Evolutionary conservation across 352 stramenopile genomes (phyloP).

Genomic region (Elongisporangium undulatum): DNA sequence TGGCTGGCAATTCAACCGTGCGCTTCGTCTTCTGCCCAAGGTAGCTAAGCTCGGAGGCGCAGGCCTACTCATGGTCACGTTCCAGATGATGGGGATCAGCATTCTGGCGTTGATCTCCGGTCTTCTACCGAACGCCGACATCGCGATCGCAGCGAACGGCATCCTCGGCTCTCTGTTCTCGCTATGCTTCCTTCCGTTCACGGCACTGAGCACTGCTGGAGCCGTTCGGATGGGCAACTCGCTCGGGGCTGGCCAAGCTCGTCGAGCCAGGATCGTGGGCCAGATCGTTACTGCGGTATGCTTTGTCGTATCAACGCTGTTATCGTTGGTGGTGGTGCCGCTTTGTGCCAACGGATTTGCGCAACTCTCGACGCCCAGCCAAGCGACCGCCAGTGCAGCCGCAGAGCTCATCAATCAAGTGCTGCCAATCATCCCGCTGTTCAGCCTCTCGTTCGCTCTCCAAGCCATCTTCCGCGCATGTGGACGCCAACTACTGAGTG

Average conservation of each 20-base stretch:
- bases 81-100: conserved; percentile 13
- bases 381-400: too few species aligned
- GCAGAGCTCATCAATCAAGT: too few species aligned
- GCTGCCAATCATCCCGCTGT: too few species aligned
- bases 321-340: not conserved
- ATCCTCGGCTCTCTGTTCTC: conserved; percentile 12
- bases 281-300: conserved; percentile 4
- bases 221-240: conserved; percentile 27
- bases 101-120: conserved; percentile 18
- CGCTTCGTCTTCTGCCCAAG: conserved; percentile 10
- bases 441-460: not conserved
- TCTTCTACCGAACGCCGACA: conserved; percentile 22
- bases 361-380: too few species aligned
- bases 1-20: conserved; percentile 10
- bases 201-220: conserved; percentile 13
- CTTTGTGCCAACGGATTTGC: too few species aligned
- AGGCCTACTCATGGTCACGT: conserved; percentile 12
- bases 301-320: conserved; percentile 2
- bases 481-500: conserved; percentile 28
- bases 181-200: conserved; percentile 19
- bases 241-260: conserved; percentile 16
- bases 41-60: conserved; percentile 9
- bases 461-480: conserved; percentile 19
- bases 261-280: conserved; percentile 11
- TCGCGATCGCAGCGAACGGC: conserved; percentile 14